Conservation (phyloP, 305 asterid genomes). For the Salvia sclarea region DNA sequence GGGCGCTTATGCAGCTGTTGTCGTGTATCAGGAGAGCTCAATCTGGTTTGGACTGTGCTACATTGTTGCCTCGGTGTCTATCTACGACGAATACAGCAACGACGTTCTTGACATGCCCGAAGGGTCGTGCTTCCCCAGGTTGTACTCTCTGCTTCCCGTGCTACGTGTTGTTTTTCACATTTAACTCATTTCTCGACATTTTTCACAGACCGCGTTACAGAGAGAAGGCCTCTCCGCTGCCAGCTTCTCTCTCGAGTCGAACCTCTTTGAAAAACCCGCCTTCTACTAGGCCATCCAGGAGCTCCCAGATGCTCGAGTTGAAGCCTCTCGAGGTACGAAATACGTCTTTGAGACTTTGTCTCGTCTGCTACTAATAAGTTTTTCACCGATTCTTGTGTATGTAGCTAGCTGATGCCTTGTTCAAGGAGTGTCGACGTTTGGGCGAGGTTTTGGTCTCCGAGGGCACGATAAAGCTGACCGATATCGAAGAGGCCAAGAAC, state of each 20-base stretch:
- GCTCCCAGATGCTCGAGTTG: constrained; percentile 58
- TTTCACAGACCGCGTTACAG: constrained; percentile 59
- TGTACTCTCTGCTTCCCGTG: not conserved
- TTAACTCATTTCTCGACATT: not conserved
- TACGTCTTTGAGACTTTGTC: not conserved
- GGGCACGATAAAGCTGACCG: constrained; percentile 66
- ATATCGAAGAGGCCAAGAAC: constrained; percentile 74
- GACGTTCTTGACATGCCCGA: constrained; percentile 90
- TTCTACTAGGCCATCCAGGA: not conserved
- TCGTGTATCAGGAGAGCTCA: constrained; percentile 89
- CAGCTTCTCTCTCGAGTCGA: constrained; percentile 53
- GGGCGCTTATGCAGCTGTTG: constrained; percentile 81
- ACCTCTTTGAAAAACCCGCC: constrained; percentile 33
- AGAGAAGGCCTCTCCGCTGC: constrained; percentile 41
- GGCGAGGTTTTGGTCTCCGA: constrained; percentile 65
- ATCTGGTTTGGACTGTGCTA: constrained; percentile 86
- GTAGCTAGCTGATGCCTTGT: constrained; percentile 65
- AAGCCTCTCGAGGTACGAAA: constrained; percentile 71
- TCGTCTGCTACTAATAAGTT: not conserved
- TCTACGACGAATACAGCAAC: constrained; percentile 91
- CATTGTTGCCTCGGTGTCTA: constrained; percentile 75
- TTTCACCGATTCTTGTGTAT: not conserved
- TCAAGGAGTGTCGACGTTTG: constrained; percentile 54
- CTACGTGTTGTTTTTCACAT: no score
- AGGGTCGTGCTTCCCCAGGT: constrained; percentile 96